Evolutionary conservation across 768 basidiomycete species (phyloP), one percentile per base, ranked within the genome.

Genomic region (Tubosaeta sp.): DNA sequence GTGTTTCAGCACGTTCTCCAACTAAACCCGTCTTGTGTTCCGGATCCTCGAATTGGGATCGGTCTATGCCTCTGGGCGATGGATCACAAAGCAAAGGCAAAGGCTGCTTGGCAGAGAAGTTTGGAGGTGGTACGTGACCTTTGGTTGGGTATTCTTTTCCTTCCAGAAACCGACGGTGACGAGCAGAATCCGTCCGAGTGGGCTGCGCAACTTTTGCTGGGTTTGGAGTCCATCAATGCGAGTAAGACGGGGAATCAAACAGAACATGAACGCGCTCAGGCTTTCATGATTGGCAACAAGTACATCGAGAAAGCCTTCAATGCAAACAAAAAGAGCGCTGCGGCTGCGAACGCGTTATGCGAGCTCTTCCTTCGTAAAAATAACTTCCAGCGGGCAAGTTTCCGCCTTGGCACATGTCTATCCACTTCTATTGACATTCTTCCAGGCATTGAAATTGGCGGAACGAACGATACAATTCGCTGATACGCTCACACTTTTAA

Each of bases 1-100:
- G 63, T 85, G 6, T 97, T 95, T 66, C 95, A 97, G 66, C 83
- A 84, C 44, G 86, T 95, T 9, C 76, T 98, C 11, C 75, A 79
- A 29, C 78, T 88, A 38, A 84, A 83, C 50, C 94, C 95, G 0
- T 71, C 77, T 16, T 93, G 90, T 70, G 72, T 77, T 25, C 97
- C 95, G 0, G 95, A 99, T 68, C 95, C 97, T 32, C 83, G 97
- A 7, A 88, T 98, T 52, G 97, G 97, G 16, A 91, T 98, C 37
- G 97, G 97, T 9, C 72, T 99, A 5, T 97, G 95, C 69, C 74
- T 93, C 19, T 98, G 91, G 92, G 83, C 88, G 5, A 74, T 97
- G 72, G 88, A 88, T 53, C 82, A 95, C 59, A 86, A 85, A 55
- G 76, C 78, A 2, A 86, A 85, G 59, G 97, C 95, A 0, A 85